Conservation (phyloP, 805 yeast species). For the Starmerella riodocensis region DNA sequence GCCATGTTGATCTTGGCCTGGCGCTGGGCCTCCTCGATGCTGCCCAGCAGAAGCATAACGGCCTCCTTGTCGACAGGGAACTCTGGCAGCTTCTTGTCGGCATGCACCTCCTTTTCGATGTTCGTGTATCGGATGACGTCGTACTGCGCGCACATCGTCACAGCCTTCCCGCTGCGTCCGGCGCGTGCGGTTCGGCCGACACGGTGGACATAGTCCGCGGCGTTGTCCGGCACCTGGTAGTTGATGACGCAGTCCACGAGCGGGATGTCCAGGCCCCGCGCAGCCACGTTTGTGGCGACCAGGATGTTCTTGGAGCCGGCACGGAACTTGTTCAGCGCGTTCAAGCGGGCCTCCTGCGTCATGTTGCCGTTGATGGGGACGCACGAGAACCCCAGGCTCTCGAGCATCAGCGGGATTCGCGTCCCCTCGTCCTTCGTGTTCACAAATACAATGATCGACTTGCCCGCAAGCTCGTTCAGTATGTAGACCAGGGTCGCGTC, state of each 20-base stretch:
- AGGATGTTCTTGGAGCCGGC: conserved; percentile 41
- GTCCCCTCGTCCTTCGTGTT: conserved; percentile 94
- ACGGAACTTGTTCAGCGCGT: conserved; percentile 53
- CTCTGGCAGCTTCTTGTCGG: conserved; percentile 61
- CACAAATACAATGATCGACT: conserved; percentile 77
- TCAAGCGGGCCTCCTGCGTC: conserved; percentile 76
- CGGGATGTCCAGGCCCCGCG: conserved; percentile 90
- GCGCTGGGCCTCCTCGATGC: conserved; percentile 83
- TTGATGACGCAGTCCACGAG: conserved; percentile 88
- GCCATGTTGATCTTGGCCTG: conserved; percentile 75
- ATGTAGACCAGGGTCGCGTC: conserved; percentile 76
- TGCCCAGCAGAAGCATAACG: conserved; percentile 62
- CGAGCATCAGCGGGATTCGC: conserved; percentile 67
- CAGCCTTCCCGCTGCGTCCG: conserved; percentile 87
- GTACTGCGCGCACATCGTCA: conserved; percentile 84
- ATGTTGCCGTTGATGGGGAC: conserved; percentile 92
- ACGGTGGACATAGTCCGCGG: conserved; percentile 82
- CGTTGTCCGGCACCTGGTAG: conserved; percentile 86
- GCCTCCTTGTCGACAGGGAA: conserved; percentile 67
- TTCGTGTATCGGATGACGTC: conserved; percentile 79
- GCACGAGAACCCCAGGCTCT: conserved; percentile 73
- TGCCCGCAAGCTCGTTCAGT: conserved; percentile 71
- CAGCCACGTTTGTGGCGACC: conserved; percentile 93
- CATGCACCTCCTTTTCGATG: conserved; percentile 71
- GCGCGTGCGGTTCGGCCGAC: conserved; percentile 95